Base-by-base conservation (phyloP, 768 basidiomycete genomes). In the Suillus subalutaceus region DNA sequence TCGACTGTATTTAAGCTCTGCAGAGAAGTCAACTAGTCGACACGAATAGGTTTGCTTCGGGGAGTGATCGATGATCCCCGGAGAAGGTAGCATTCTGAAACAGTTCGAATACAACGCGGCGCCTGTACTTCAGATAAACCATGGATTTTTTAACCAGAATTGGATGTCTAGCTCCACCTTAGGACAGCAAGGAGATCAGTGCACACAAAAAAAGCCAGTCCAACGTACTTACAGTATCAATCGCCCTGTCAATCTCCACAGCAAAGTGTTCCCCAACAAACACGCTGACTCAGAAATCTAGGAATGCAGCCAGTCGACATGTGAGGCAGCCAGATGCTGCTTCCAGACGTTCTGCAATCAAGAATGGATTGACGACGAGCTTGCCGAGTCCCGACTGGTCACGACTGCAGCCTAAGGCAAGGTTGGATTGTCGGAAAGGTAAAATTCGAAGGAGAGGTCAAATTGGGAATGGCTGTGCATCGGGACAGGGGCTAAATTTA, bases 201-300 rank as follows among this genome's bases (percentile, higher is more conserved):
- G 35, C 43, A 55, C 61, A 57, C 65, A 46, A 64, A 63, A n/a
- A 20, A 7, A 43, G 53, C 48, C 57, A 66, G 57, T 4, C 13
- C 38, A 53, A 52, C 16, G 16, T 8, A 63, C 65, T 66, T 26
- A 78, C 77, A 43, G 64, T 67, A 65, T 77, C 77, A 44, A 73
- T 74, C 61, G 66, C 59, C 70, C 67, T 77, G 30, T 77, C 74
- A 41, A 77, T 69, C 38, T 77, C 76, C 61, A 63, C 68, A 62
- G 68, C 61, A 41, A 77, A 77, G 53, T 78, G 71, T 2, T 77
- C 77, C 23, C 66, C 71, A 8, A 77, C 70, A 64, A 77, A 78
- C 55, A 73, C 68, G 67, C 72, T 78, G n/a, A n/a, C n/a, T n/a
- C n/a, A n/a, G n/a, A 77, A 55, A 61, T 77, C 77, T 6, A 77